Conservation (phyloP, 306 rosid species). For the Prunus salicina region DNA sequence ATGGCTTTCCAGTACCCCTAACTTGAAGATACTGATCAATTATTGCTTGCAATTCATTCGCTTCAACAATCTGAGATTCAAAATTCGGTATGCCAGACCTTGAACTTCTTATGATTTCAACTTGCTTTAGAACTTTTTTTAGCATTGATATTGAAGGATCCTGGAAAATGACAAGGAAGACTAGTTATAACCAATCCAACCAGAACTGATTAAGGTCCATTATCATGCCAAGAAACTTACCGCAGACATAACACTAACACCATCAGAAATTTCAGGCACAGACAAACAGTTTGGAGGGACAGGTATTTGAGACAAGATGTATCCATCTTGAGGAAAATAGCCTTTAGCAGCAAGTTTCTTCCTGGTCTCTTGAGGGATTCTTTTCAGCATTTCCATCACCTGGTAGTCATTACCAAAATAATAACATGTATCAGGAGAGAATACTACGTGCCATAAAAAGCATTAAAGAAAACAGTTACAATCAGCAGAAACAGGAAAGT, state of each 20-base stretch:
- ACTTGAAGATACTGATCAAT: constrained; percentile 78
- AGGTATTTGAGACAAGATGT: constrained; percentile 62
- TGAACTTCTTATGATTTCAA: constrained; percentile 66
- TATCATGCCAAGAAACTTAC: constrained; percentile 46
- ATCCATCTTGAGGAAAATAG: constrained; percentile 90
- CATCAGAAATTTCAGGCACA: constrained; percentile 94
- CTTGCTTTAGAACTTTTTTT: constrained; percentile 68
- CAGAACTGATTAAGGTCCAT: neutral
- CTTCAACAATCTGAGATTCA: constrained; percentile 78
- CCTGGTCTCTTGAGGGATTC: constrained; percentile 58
- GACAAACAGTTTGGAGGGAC: constrained; percentile 95
- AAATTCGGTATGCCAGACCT: constrained; percentile 86
- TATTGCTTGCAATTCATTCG: constrained; percentile 65
- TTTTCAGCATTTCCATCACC: constrained; percentile 74
- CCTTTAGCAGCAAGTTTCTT: constrained; percentile 74
- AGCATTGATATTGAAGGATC: constrained; percentile 81
- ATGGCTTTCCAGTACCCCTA: constrained; percentile 70
- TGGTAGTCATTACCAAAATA: constrained; percentile 29
- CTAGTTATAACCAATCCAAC: neutral
- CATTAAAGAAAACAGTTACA: neutral
- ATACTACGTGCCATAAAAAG: constrained; percentile 9
- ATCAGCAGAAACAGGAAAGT: neutral
- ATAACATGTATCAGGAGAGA: constrained; percentile 16
- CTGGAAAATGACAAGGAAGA: constrained; percentile 36
- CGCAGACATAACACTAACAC: constrained; percentile 78